phyloP scores from a whole-genome alignment of 2,329 filamentous ascomycete species.

The Curvularia hawaiiensis region DNA sequence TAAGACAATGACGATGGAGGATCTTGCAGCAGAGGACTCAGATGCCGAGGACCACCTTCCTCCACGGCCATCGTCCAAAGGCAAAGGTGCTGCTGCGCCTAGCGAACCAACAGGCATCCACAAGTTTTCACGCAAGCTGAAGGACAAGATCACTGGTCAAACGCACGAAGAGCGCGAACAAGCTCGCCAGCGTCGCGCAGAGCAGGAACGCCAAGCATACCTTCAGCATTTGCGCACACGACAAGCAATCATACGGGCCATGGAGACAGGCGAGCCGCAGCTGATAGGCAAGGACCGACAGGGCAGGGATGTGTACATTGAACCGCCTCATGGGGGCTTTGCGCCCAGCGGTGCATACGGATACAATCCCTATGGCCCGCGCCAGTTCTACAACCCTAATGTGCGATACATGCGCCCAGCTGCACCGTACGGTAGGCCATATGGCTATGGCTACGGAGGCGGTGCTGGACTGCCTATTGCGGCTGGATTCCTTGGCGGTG shows the following conservation, averaged over 20 bases:
- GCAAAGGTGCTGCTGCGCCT: constrained; percentile 6
- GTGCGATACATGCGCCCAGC: constrained; percentile 57
- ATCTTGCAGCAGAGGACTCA: constrained; percentile 52
- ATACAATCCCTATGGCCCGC: constrained; percentile 54
- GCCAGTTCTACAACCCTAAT: constrained; percentile 55
- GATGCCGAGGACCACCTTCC: constrained; percentile 37
- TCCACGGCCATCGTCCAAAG: constrained; percentile 16
- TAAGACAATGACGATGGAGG: constrained; percentile 48
- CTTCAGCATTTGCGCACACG: constrained; percentile 58
- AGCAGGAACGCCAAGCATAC: constrained; percentile 59
- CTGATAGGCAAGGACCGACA: constrained; percentile 59
- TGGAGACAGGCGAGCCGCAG: constrained; percentile 62
- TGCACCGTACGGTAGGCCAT: constrained; percentile 52
- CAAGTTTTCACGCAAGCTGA: constrained; percentile 61
- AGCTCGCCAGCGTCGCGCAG: constrained; percentile 53
- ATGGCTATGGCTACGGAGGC: constrained; percentile 47
- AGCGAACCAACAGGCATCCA: constrained; percentile 44
- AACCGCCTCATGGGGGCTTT: constrained; percentile 54
- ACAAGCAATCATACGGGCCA: constrained; percentile 56
- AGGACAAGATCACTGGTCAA: constrained; percentile 63
- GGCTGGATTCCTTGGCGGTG: constrained; percentile 43
- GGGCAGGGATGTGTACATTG: constrained; percentile 63
- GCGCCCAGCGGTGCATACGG: constrained; percentile 44
- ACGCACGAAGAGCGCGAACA: constrained; percentile 61
- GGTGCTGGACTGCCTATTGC: constrained; percentile 45